phyloP scores from a whole-genome alignment of 1,284 basidiomycete genomes.

The Cryptococcus amylolentus region DNA sequence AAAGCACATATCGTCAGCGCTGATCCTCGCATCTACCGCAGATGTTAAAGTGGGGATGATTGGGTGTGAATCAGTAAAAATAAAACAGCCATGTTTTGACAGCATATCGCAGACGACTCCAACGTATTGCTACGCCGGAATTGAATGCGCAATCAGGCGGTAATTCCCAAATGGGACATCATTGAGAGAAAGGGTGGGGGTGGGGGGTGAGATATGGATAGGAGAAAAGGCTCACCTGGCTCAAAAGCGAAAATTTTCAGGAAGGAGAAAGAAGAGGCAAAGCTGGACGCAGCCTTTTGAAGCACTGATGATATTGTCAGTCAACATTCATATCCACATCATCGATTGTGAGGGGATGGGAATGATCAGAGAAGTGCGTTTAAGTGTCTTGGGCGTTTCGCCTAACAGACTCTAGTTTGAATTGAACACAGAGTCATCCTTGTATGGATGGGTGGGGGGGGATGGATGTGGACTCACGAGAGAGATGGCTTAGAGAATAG shows the following conservation, averaged over 20 bases:
- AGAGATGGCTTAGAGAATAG: not conserved
- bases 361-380: slow-evolving; percentile 47
- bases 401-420: slow-evolving; percentile 53
- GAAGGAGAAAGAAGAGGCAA: slow-evolving; percentile 2
- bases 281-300: slow-evolving; percentile 13
- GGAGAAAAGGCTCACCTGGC: slow-evolving; percentile 6
- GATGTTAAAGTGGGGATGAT: slow-evolving; percentile 4
- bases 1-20: slow-evolving; percentile 1
- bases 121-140: slow-evolving; percentile 25
- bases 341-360: not conserved
- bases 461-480: slow-evolving; percentile 2
- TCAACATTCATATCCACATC: not conserved
- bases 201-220: not conserved
- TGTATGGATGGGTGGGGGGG: slow-evolving; percentile 11
- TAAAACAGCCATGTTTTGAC: slow-evolving; percentile 52
- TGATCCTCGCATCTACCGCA: not conserved
- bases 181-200: slow-evolving; percentile 17
- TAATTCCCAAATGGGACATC: slow-evolving; percentile 51
- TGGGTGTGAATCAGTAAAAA: slow-evolving; percentile 39
- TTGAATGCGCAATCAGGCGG: slow-evolving; percentile 43
- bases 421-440: slow-evolving; percentile 49
- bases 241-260: slow-evolving; percentile 5
- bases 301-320: not conserved
- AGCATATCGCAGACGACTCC: slow-evolving; percentile 29
- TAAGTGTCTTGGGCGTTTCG: slow-evolving; percentile 49